phyloP scores from a whole-genome alignment of 768 basidiomycete species.

The Sarcodon aspratus region DNA sequence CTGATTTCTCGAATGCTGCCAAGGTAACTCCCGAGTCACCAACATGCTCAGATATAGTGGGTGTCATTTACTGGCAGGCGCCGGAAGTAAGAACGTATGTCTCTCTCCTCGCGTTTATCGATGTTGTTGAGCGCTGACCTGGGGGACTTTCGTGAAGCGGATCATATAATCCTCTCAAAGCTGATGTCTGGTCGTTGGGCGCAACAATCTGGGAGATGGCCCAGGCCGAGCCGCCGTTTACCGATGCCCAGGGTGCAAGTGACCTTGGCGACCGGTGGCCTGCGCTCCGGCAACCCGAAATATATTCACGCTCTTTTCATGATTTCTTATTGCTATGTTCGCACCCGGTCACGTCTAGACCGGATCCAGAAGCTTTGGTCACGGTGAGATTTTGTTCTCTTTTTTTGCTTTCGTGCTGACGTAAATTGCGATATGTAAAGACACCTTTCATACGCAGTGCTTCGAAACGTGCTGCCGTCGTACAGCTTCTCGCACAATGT shows the following conservation, averaged over 20 bases:
- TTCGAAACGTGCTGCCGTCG: constrained; percentile 55
- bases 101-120: background rate
- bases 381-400: constrained; percentile 33
- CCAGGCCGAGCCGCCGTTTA: constrained; percentile 64
- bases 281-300: constrained; percentile 40
- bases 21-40: constrained; percentile 41
- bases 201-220: constrained; percentile 81
- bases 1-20: constrained; percentile 75
- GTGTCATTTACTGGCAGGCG: constrained; percentile 79
- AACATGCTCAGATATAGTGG: constrained; percentile 44
- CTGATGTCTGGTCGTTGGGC: constrained; percentile 75
- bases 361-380: constrained; percentile 42
- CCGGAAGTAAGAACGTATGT: constrained; percentile 68
- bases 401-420: background rate
- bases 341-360: constrained; percentile 42
- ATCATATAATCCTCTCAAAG: constrained; percentile 60
- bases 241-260: constrained; percentile 33
- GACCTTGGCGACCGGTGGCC: constrained; percentile 55
- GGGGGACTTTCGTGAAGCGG: constrained; percentile 35
- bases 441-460: constrained; percentile 55
- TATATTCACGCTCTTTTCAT: constrained; percentile 59
- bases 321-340: constrained; percentile 64
- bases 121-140: background rate
- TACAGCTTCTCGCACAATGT: constrained; percentile 57
- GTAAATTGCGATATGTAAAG: constrained; percentile 20